A percentile compares a stretch with the other conserved stretches of the same genome.
phyloP scores from a whole-genome alignment of 192 early-diverging fungal species.

The Coemansia sp. region DNA sequence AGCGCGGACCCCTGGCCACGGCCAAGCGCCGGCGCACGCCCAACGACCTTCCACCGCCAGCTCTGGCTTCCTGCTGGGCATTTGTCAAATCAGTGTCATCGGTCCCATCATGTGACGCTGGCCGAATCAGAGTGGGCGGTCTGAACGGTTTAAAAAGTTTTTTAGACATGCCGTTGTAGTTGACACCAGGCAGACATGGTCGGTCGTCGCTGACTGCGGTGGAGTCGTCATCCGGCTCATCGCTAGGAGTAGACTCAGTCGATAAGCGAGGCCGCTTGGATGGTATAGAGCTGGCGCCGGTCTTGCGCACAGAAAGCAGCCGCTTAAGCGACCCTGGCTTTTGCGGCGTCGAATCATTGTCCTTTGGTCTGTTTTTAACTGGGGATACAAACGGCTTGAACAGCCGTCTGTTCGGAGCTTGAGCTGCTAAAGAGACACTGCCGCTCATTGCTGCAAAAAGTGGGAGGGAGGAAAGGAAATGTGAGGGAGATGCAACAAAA shows the following conservation, averaged over 20 bases:
- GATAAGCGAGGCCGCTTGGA: conserved; percentile 25
- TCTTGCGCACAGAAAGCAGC: conserved; percentile 38
- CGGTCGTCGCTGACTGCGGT: conserved; percentile 8
- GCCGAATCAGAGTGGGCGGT: conserved; percentile 28
- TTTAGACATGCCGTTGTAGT: conserved; percentile 54
- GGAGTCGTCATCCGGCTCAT: conserved; percentile 15
- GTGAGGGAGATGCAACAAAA: background rate
- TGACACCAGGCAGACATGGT: conserved; percentile 41
- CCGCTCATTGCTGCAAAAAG: conserved; percentile 18
- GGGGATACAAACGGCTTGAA: conserved; percentile 54
- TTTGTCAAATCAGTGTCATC: conserved; percentile 4
- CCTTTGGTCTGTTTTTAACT: conserved; percentile 14
- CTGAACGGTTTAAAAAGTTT: conserved; percentile 55
- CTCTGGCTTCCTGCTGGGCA: conserved; percentile 3
- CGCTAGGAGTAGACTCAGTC: background rate
- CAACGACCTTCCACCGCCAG: conserved; percentile 34
- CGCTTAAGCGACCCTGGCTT: conserved; percentile 32
- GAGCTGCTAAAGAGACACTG: conserved; percentile 28
- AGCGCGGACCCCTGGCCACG: conserved; percentile 62
- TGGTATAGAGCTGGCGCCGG: background rate
- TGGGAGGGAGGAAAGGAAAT: background rate
- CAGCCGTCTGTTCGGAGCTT: conserved; percentile 38
- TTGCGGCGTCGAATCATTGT: background rate
- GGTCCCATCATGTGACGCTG: background rate
- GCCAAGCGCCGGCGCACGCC: conserved; percentile 62